Evolutionary conservation across 805 yeast species (phyloP), one percentile per base, ranked within the genome.

Genomic region (Yamadazyma phyllophila): DNA sequence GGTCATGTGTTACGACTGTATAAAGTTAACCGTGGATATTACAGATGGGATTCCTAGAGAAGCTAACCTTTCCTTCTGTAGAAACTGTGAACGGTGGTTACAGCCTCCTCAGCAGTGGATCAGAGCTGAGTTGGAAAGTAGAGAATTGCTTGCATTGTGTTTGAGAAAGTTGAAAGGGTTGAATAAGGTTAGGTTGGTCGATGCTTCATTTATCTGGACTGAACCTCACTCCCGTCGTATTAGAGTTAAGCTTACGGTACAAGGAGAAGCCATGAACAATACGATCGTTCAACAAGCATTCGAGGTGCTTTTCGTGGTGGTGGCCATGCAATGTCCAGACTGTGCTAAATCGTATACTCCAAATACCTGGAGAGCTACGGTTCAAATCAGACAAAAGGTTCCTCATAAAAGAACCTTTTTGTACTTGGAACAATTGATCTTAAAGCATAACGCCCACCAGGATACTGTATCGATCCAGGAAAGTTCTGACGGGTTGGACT

Each of bases 221-320:
- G 99, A 94, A 71, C 99, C 99, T 2, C 99, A 94, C 66, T 90
- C 97, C 24, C 80, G 99, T 67, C 84, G 99, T 74, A 82, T 92
- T 49, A 82, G 90, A 65, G 81, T 95, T 52, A 90, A 91, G 60
- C 69, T 94, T 44, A 89, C 97, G 0, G 96, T 94, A 26, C 98
- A 92, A 67, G 97, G 97, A 54, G 99, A 94, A 65, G 97, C 97
- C 17, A 83, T 90, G 80, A 76, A 84, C 26, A 89, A 88, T 60
- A 88, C 97, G 20, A 86, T 92, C 53, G 82, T 94, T 29, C 97
- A 95, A 63, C 99, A 94, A 69, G 80, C 86, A 20, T 90, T 92
- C 62, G 97, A 88, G 66, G 97, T 91, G 11, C 98, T 92, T 61
- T 94, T 85, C 62, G 81, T 88, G 13, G 99, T 92, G 45, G 76